Percentiles rank a stretch among this genome's conserved stretches.
phyloP scores from a whole-genome alignment of 192 early-diverging fungal genomes.

The Thamnidium elegans region DNA sequence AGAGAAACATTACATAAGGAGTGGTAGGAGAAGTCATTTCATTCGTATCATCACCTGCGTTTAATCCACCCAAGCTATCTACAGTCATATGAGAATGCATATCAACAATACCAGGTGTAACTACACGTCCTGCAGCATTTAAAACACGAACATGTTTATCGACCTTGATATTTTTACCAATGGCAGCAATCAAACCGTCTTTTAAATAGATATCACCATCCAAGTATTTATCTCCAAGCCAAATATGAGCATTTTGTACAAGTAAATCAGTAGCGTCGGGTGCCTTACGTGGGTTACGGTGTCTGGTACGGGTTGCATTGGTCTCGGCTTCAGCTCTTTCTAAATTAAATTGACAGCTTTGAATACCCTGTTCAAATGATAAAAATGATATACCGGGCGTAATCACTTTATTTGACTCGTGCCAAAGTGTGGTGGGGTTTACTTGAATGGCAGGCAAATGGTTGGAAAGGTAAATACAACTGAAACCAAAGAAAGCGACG shows the following conservation, averaged over 20 bases:
- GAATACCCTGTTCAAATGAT: conserved; percentile 18
- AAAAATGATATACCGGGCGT: conserved; percentile 22
- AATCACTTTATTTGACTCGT: conserved; percentile 10
- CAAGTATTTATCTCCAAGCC: conserved; percentile 36
- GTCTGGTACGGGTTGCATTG: conserved; percentile 22
- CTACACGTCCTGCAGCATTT: conserved; percentile 60
- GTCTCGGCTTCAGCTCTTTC: conserved; percentile 7
- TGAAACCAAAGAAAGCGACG: conserved; percentile 9
- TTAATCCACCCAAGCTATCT: conserved; percentile 42
- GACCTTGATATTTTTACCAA: conserved; percentile 40
- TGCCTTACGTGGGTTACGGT: conserved; percentile 44
- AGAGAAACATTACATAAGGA: conserved; percentile 36
- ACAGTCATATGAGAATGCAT: conserved; percentile 63
- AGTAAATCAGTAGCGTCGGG: conserved; percentile 40
- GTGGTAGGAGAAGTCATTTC: conserved; percentile 46
- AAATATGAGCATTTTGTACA: conserved; percentile 58
- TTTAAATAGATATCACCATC: conserved; percentile 62
- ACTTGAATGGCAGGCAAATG: neutral
- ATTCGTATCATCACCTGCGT: conserved; percentile 47
- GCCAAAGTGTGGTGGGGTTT: no score
- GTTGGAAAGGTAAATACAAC: conserved; percentile 6
- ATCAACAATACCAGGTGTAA: conserved; percentile 82
- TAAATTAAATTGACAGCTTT: conserved; percentile 12
- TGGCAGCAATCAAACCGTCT: conserved; percentile 52
- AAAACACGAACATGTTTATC: conserved; percentile 43